Percentiles rank a stretch among this genome's conserved stretches.
Evolutionary conservation across 495 filamentous ascomycete genomes (phyloP).

Genomic region (Gamarada debralockiae): DNA sequence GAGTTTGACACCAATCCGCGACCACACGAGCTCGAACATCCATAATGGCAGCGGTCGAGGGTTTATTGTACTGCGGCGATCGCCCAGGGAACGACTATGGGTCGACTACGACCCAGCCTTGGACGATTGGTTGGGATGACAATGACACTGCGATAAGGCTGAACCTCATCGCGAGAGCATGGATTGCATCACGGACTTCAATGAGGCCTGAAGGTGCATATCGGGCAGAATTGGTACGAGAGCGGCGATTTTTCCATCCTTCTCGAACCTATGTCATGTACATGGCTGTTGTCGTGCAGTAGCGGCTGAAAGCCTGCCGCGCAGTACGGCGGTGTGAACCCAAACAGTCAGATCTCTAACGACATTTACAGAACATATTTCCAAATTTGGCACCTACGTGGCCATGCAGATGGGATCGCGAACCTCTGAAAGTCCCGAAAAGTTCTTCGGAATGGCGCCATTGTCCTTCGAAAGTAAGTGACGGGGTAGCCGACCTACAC

Average conservation of each 20-base stretch:
- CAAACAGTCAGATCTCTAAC: slow-evolving; percentile 27
- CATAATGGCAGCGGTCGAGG: slow-evolving; percentile 29
- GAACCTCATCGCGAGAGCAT: slow-evolving; percentile 32
- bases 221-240: slow-evolving; percentile 20
- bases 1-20: slow-evolving; percentile 24
- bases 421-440: slow-evolving; percentile 19
- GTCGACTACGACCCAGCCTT: slow-evolving; percentile 21
- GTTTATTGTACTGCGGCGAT: slow-evolving; percentile 19
- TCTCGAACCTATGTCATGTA: slow-evolving; percentile 6
- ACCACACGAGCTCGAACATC: slow-evolving; percentile 22
- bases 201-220: slow-evolving; percentile 24
- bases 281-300: slow-evolving; percentile 25
- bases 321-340: slow-evolving; percentile 26
- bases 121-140: slow-evolving; percentile 33
- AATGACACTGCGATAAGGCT: slow-evolving; percentile 34
- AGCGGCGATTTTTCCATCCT: slow-evolving; percentile 11
- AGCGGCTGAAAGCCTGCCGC: slow-evolving; percentile 18
- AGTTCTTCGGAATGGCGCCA: not conserved
- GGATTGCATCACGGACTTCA: slow-evolving; percentile 26
- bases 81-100: slow-evolving; percentile 24
- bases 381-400: slow-evolving; percentile 21
- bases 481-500: slow-evolving; percentile 13
- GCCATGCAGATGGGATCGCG: slow-evolving; percentile 17
- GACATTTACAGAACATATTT: slow-evolving; percentile 19
- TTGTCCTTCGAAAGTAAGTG: slow-evolving; percentile 1